These are phyloP conservation scores for Skeletonema marinoi DNA, from an alignment of 108 stramenopile genomes.

Conservation along the genomic window DNA sequence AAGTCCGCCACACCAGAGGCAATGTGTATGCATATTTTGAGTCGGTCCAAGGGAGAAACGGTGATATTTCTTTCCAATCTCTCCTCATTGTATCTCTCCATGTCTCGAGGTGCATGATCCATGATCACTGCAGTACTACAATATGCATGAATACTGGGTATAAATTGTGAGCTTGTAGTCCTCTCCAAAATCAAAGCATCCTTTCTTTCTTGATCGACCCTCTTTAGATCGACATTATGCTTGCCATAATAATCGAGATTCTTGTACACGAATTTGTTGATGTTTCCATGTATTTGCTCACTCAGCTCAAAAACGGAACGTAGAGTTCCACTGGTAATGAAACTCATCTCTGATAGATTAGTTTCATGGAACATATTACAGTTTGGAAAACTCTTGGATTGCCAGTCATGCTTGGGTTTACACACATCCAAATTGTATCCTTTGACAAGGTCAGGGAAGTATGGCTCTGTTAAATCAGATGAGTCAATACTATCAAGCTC, in stretches of 20 bases:
- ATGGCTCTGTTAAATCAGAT: constrained; percentile 1
- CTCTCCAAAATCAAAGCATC: constrained; percentile 40
- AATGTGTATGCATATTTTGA: constrained; percentile 35
- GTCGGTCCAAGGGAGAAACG: constrained; percentile 3
- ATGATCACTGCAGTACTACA: constrained; percentile 44
- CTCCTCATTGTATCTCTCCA: constrained; percentile 43
- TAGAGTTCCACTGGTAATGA: constrained; percentile 12
- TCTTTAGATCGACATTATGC: background rate
- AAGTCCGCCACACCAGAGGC: constrained; percentile 54
- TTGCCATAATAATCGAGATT: constrained; percentile 20
- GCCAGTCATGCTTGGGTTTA: constrained; percentile 42
- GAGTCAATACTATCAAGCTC: background rate
- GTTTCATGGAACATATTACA: constrained; percentile 50
- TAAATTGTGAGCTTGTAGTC: constrained; percentile 25
- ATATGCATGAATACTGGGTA: constrained; percentile 38
- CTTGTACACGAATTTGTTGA: constrained; percentile 42
- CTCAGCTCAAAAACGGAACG: constrained; percentile 32
- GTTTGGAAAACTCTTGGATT: constrained; percentile 30
- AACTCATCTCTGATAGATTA: constrained; percentile 9
- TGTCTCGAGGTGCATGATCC: constrained; percentile 50
- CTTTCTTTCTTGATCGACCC: constrained; percentile 35
- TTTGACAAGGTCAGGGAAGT: constrained; percentile 12
- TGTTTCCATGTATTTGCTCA: background rate
- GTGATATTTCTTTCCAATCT: background rate
- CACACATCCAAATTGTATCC: constrained; percentile 24